These are phyloP conservation scores for Boletellus ananas DNA, from an alignment of 768 basidiomycete species.

Conservation along the genomic window DNA sequence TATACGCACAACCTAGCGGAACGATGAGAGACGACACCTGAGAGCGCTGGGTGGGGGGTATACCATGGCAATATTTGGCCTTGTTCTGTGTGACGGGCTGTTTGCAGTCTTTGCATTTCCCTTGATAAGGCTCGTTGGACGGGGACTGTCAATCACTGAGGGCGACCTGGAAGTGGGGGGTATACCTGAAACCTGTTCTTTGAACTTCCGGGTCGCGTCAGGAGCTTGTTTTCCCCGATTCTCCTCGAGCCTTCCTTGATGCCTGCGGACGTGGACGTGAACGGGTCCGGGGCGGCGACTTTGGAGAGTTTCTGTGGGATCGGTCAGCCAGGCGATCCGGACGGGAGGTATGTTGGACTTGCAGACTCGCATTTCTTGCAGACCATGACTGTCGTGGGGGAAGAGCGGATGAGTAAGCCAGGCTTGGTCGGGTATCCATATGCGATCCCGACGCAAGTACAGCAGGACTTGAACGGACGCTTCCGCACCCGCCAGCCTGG, in stretches of 20 bases:
- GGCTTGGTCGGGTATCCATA: too few species aligned
- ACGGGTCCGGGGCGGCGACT: constrained; percentile 86
- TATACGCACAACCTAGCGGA: constrained; percentile 74
- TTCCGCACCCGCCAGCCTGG: neutral
- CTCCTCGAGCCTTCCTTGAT: constrained; percentile 80
- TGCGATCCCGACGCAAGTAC: too few species aligned
- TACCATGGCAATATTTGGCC: constrained; percentile 88
- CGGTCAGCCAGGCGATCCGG: constrained; percentile 5
- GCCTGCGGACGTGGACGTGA: constrained; percentile 63
- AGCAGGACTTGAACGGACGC: too few species aligned
- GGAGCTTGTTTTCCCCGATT: constrained; percentile 82
- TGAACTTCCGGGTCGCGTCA: constrained; percentile 63
- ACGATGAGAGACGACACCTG: constrained; percentile 3
- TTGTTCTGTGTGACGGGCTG: constrained; percentile 79
- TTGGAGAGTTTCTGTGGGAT: constrained; percentile 77
- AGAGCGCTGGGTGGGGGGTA: constrained; percentile 19
- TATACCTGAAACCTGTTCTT: constrained; percentile 76
- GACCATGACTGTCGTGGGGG: constrained; percentile 52
- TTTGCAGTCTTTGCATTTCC: constrained; percentile 87
- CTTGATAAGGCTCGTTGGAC: constrained; percentile 66
- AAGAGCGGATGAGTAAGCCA: constrained; percentile 20
- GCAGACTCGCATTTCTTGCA: constrained; percentile 85
- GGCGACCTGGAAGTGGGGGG: constrained; percentile 14
- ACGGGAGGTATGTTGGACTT: constrained; percentile 16
- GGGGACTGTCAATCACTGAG: neutral